phyloP scores from a whole-genome alignment of 208 protist species.

The Acanthamoeba triangularis region DNA sequence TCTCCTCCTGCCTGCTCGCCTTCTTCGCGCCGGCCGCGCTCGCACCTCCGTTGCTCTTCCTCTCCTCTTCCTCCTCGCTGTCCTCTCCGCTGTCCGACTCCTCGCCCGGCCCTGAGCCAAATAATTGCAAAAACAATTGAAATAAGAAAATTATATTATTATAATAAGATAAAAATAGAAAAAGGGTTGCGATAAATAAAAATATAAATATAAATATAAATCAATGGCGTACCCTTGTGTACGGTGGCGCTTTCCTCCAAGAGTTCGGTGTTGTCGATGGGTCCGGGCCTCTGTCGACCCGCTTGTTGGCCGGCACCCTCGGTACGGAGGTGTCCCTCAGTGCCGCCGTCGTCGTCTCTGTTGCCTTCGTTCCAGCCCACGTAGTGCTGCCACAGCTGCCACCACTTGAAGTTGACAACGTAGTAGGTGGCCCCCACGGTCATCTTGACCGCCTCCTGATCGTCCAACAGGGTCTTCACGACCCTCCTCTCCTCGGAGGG shows the following conservation, averaged over 20 bases:
- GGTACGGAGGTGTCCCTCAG: background rate
- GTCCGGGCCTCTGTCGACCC: background rate
- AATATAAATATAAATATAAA: background rate
- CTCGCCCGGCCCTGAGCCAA: background rate
- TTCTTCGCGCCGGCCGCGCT: too few species aligned
- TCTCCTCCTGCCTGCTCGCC: background rate
- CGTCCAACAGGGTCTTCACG: background rate
- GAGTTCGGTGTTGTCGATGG: conserved; percentile 61
- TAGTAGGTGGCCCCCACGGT: conserved; percentile 28
- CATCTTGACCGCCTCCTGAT: background rate
- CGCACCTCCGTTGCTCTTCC: background rate
- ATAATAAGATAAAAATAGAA: background rate
- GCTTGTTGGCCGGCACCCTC: background rate
- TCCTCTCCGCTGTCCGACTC: background rate
- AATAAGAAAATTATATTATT: background rate
- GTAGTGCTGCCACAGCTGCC: conserved; percentile 60
- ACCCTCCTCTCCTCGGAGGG: background rate
- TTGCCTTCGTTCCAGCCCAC: background rate
- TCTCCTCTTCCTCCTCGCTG: background rate
- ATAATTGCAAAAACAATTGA: background rate
- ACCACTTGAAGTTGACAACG: conserved; percentile 34
- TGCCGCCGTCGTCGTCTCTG: background rate
- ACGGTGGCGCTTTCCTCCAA: background rate
- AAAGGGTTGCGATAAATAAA: background rate
- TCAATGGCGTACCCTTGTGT: too few species aligned